Evolutionary conservation across 2,329 filamentous ascomycete genomes (phyloP).

Genomic region (Cryphonectria radicalis): DNA sequence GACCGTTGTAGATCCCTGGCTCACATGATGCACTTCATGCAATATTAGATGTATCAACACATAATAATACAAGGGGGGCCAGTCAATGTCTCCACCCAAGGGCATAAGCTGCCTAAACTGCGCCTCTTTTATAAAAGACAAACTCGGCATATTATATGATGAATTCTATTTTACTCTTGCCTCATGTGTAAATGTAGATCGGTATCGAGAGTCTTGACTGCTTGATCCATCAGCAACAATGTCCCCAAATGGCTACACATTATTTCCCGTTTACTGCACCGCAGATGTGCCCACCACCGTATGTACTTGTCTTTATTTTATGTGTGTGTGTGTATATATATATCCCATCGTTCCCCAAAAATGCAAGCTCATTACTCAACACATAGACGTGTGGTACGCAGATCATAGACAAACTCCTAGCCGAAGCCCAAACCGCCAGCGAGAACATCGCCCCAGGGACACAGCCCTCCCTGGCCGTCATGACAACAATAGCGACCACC

Average conservation of each 20-base stretch:
- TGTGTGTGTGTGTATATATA: neutral
- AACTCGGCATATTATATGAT: neutral
- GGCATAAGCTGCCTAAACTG: neutral
- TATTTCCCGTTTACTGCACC: conserved; percentile 1
- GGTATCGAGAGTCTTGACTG: neutral
- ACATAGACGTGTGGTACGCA: neutral
- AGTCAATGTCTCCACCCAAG: neutral
- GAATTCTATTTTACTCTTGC: neutral
- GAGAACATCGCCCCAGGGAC: neutral
- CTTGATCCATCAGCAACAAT: neutral
- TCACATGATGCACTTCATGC: neutral
- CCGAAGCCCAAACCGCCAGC: neutral
- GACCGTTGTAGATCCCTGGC: neutral
- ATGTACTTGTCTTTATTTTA: neutral
- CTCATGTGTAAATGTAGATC: neutral
- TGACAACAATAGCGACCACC: neutral
- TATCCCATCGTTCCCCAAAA: neutral
- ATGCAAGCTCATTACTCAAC: neutral
- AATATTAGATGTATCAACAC: too few relatives aligned
- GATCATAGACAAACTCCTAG: neutral
- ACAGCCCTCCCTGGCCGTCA: neutral
- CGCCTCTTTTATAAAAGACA: neutral
- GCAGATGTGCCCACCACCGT: neutral
- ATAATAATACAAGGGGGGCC: neutral
- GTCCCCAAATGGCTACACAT: neutral